Evolutionary conservation across 1,284 basidiomycete genomes (phyloP), one percentile per base, ranked within the genome.

Genomic region (Sanguinoderma infundibulare): DNA sequence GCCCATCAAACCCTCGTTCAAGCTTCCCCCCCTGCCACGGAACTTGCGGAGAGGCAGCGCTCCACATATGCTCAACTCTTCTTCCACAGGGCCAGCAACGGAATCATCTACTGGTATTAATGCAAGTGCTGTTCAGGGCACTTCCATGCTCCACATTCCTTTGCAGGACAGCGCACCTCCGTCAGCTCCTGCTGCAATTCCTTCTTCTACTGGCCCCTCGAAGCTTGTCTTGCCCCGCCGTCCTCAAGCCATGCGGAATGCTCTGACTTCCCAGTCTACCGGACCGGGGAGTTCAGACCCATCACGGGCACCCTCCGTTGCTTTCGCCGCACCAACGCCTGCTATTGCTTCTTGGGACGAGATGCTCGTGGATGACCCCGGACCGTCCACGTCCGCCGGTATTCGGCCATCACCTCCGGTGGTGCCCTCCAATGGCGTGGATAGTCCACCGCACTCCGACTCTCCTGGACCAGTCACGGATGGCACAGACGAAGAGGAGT

Each of bases 401-500:
- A n/a, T 22, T 22, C 32, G 15, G 22, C 32, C 32, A 32, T 34
- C 24, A 12, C 14, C 30, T 20, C 26, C 12, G 26, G 24, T 20
- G 35, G 17, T 53, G 26, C 38, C 36, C 36, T 20, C 52, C 6
- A 4, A 14, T 14, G 5, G 5, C 8, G 57, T 14, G 17, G 50
- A 44, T 3, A 55, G 58, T 8, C 58, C 60, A 26, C 58, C 59
- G 3, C 47, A 38, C 4, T 62, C 63, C 6, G 53, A 53, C 35
- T 59, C 63, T 39, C 60, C n/a, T n/a, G n/a, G n/a, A n/a, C n/a
- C 62, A 30, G 24, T 17, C 6, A 52, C 54, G 22, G 53, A 59
- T 44, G 50, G 32, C 2, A 47, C 49, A 24, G 61, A 60, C 8
- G 64, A 59, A 47, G 61, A 63, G 38, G 60, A 63, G 28, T 53